Conservation (phyloP, 331 rosid genomes). For the Rosa hybrid region DNA sequence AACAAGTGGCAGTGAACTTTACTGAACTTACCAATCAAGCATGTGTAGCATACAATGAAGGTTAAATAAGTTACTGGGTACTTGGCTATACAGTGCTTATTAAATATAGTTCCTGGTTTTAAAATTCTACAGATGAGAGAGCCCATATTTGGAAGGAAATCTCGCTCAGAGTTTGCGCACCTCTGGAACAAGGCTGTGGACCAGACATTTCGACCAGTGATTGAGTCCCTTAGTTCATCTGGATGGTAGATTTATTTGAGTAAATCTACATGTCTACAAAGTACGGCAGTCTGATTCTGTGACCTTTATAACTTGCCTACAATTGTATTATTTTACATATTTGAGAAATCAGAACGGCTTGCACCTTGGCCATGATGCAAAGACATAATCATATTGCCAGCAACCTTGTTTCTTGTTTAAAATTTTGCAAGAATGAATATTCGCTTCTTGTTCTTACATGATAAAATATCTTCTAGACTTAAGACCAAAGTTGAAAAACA, state of each 20-base stretch:
- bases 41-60: neutral
- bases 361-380: constrained; percentile 9
- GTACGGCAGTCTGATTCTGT: constrained; percentile 19
- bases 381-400: neutral
- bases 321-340: constrained; percentile 18
- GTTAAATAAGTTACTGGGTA: neutral
- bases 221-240: constrained; percentile 68
- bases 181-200: constrained; percentile 81
- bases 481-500: neutral
- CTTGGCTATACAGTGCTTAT: neutral
- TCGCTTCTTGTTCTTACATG: neutral
- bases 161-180: constrained; percentile 66
- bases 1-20: neutral
- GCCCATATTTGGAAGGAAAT: constrained; percentile 64
- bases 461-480: neutral
- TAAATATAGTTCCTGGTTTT: constrained; percentile 21
- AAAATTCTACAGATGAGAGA: constrained; percentile 50
- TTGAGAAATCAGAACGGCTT: constrained; percentile 25
- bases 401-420: neutral
- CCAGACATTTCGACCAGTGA: constrained; percentile 68
- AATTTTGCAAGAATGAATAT: constrained; percentile 3
- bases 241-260: constrained; percentile 69
- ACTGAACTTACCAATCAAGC: neutral
- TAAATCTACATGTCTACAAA: constrained; percentile 9
- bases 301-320: constrained; percentile 17